A percentile compares a stretch with the other conserved stretches of the same genome.
Evolutionary conservation across 306 rosid genomes (phyloP).

Genomic region (Lagenaria siceraria): DNA sequence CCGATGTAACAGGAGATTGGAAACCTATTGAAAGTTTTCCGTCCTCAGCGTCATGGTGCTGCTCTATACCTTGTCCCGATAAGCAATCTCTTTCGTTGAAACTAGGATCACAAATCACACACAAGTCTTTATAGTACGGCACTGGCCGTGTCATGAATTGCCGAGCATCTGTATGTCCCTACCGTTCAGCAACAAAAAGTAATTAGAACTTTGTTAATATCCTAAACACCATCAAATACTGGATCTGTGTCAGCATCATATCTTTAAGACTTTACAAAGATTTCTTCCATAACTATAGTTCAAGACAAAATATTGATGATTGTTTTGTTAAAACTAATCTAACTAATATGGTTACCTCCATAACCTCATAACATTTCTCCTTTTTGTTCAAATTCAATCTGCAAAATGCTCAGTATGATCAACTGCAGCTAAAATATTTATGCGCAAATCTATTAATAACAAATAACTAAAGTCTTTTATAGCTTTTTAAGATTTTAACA

Average conservation of each 20-base stretch:
- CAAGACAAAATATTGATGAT: not conserved
- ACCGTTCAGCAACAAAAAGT: constrained; percentile 15
- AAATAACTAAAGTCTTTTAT: not conserved
- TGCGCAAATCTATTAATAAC: not conserved
- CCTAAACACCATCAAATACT: not conserved
- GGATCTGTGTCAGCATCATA: not conserved
- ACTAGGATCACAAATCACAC: constrained; percentile 47
- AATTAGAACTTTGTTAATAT: not conserved
- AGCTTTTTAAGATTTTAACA: not conserved
- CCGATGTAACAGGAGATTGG: constrained; percentile 31
- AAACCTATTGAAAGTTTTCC: constrained; percentile 11
- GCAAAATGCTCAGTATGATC: not conserved
- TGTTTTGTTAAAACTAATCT: not conserved
- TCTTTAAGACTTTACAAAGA: not conserved
- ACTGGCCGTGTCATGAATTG: constrained; percentile 79
- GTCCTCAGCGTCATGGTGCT: constrained; percentile 22
- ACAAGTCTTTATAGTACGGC: constrained; percentile 51
- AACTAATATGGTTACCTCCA: not conserved
- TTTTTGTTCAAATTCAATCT: not conserved
- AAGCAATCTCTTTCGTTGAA: constrained; percentile 27
- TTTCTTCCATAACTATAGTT: not conserved
- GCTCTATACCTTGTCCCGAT: constrained; percentile 30
- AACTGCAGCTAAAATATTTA: not conserved
- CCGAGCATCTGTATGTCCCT: constrained; percentile 58
- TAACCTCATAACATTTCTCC: not conserved